Base-by-base conservation (phyloP, 2,329 filamentous ascomycete genomes). In the Kalmusia sp. region DNA sequence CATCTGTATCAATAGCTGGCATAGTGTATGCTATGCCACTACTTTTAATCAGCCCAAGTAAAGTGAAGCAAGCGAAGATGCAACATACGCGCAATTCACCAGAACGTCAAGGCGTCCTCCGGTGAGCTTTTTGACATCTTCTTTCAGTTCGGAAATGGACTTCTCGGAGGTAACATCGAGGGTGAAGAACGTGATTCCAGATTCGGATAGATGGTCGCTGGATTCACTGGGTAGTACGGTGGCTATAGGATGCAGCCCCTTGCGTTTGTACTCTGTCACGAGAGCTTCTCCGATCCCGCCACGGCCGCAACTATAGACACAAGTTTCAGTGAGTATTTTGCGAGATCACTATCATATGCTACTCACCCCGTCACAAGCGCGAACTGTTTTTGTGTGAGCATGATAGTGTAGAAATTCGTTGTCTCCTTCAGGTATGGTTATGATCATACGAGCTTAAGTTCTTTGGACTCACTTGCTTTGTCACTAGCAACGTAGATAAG, bases 281-380 rank as follows among this genome's bases (percentile, higher is more conserved):
- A 52, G 50, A n/a, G 50, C 50, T 28, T 52, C 21, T 3, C 50
- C 50, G 30, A 52, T 52, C 14, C 50, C 41, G 4, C 50, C 50
- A 22, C 31, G 17, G 21, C 46, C 46, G 39, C 46, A 49, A 25
- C 46, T 49, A 30, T 28, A n/a, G n/a, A n/a, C n/a, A n/a, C n/a
- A n/a, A n/a, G n/a, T n/a, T n/a, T n/a, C n/a, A n/a, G n/a, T n/a
- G n/a, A n/a, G n/a, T n/a, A n/a, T n/a, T n/a, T n/a, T n/a, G n/a
- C n/a, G n/a, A n/a, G n/a, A n/a, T n/a, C n/a, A n/a, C n/a, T n/a
- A n/a, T n/a, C n/a, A n/a, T n/a, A n/a, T n/a, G n/a, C n/a, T n/a
- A n/a, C n/a, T n/a, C n/a, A n/a, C n/a, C n/a, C n/a, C n/a, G n/a
- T n/a, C n/a, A n/a, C n/a, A n/a, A n/a, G n/a, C n/a, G n/a, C n/a